Evolutionary conservation across 208 protist genomes (phyloP), one percentile per base, ranked within the genome.

Genomic region (Trypanosoma lewisi): DNA sequence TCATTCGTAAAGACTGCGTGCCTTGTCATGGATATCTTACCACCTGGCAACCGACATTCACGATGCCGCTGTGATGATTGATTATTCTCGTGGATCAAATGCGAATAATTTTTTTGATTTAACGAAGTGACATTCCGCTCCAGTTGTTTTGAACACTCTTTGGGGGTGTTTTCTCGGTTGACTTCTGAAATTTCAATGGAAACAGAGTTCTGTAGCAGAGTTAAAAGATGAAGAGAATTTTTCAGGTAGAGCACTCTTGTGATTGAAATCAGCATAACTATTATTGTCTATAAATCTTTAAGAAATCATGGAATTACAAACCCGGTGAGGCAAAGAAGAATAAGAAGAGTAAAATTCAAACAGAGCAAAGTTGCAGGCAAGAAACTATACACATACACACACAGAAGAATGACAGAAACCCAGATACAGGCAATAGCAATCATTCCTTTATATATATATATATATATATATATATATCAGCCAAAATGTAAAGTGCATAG

Each of bases 301-400:
- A 45, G 62, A 39, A 36, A 52, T 62, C 25, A 60, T 47, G 45
- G 49, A 39, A 67, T 60, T 28, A 23, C 27, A 49, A 68, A 68
- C n/a, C n/a, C n/a, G n/a, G 54, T 30, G 36, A 67, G 34, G 27
- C 19, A 36, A 66, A 71, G 8, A 21, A 44, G 16, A 58, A 27
- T n/a, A 56, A 33, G 17, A 64, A 42, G 7, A 39, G 17, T 19
- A 50, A 53, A 61, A 63, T n/a, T n/a, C n/a, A n/a, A n/a, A n/a
- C n/a, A n/a, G n/a, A n/a, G n/a, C n/a, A n/a, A n/a, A 30, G 7
- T 30, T 47, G 34, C 1, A 30, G 28, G 37, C 52, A 47, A 4
- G 45, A 30, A 45, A 17, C 5, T 34, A 37, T 37, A 39, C 4
- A 57, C 42, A 57, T 4, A n/a, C 27, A 64, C 19, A 64, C 19